These are phyloP conservation scores for Ormosia emarginata DNA, from an alignment of 306 rosid genomes.

Conservation along the genomic window DNA sequence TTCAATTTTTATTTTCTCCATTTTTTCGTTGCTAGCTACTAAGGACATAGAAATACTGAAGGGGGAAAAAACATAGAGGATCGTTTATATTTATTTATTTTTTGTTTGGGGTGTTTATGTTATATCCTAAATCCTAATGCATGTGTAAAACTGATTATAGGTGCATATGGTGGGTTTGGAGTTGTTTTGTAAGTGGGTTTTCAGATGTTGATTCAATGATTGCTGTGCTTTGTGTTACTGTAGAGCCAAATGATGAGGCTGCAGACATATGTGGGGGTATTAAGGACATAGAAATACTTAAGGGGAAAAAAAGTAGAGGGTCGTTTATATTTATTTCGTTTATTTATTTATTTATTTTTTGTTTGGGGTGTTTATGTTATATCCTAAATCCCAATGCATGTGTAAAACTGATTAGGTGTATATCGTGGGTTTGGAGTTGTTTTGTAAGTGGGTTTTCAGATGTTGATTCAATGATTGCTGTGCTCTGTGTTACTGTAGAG, in stretches of 20 bases:
- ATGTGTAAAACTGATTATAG: neutral
- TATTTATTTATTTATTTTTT: neutral
- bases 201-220: conserved; percentile 26
- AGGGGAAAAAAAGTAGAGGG: neutral
- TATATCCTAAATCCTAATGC: neutral
- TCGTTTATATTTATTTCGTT: neutral
- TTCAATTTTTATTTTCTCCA: neutral
- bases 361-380: neutral
- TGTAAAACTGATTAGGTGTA: neutral
- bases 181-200: neutral
- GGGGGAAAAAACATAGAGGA: neutral
- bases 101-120: neutral
- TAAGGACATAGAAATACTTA: neutral
- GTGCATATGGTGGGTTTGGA: neutral
- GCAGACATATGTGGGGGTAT: no score
- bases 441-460: neutral
- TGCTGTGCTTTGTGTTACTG: no score
- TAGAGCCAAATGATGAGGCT: no score
- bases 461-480: conserved; percentile 25
- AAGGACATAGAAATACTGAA: neutral
- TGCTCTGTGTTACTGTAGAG: conserved; percentile 19
- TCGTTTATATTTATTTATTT: neutral
- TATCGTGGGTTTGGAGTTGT: neutral
- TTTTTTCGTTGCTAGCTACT: neutral
- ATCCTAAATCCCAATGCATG: neutral